A percentile compares a stretch with the other conserved stretches of the same genome.
These are phyloP conservation scores for Apiospora marii DNA, from an alignment of 2,329 filamentous ascomycete species.

Conservation along the genomic window DNA sequence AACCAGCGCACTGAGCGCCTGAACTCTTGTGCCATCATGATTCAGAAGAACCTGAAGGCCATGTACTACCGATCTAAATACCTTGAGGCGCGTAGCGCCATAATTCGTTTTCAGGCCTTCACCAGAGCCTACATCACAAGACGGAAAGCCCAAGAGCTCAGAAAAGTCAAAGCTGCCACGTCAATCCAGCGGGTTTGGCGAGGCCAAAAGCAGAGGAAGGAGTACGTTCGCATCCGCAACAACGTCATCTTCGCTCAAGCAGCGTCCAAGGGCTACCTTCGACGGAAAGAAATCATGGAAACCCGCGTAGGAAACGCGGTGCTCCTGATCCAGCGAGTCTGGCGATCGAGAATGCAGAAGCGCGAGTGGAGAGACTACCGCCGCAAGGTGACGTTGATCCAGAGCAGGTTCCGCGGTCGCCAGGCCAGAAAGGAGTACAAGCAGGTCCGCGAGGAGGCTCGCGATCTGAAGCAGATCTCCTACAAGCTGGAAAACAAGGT, in stretches of 20 bases:
- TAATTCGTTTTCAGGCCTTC: conserved; percentile 81
- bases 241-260: conserved; percentile 91
- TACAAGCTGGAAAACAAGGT: conserved; percentile 99
- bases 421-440: conserved; percentile 86
- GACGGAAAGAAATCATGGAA: conserved; percentile 91
- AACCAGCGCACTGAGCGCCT: conserved; percentile 89
- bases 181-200: conserved; percentile 96
- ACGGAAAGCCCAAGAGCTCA: conserved; percentile 78
- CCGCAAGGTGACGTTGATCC: conserved; percentile 86
- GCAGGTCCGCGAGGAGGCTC: conserved; percentile 89
- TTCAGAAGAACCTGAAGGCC: conserved; percentile 96
- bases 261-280: conserved; percentile 88
- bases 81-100: conserved; percentile 82
- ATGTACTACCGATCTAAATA: conserved; percentile 96
- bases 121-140: conserved; percentile 81
- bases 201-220: conserved; percentile 87
- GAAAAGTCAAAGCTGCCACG: conserved; percentile 85
- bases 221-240: conserved; percentile 78
- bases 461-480: conserved; percentile 98
- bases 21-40: conserved; percentile 95
- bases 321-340: conserved; percentile 86
- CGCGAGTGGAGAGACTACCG: conserved; percentile 87
- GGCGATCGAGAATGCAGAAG: conserved; percentile 82
- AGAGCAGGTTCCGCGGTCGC: conserved; percentile 92
- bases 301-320: conserved; percentile 92